A percentile compares a stretch with the other conserved stretches of the same genome.
Conservation (phyloP, 2,329 filamentous ascomycete species). For the Arthrobotrys sinensis region DNA sequence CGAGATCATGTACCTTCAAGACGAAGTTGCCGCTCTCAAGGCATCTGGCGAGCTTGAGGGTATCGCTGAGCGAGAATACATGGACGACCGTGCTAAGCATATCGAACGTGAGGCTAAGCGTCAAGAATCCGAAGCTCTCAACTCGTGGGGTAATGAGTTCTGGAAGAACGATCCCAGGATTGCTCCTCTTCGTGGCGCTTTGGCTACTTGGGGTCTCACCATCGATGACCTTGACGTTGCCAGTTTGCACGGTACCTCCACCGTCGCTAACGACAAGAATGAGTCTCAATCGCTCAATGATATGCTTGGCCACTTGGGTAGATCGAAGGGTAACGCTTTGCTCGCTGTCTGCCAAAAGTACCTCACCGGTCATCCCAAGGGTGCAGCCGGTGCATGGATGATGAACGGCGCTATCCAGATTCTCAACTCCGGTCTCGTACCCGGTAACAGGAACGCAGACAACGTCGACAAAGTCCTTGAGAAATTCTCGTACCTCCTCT, state of each 20-base stretch:
- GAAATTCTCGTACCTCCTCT: conserved; percentile 97
- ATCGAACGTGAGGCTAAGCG: conserved; percentile 89
- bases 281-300: conserved; percentile 97
- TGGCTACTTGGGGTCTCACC: conserved; percentile 97
- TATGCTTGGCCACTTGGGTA: conserved; percentile 93
- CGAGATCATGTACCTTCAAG: conserved; percentile 91
- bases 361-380: conserved; percentile 98
- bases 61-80: conserved; percentile 87
- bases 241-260: conserved; percentile 99
- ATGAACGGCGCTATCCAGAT: conserved; percentile 98
- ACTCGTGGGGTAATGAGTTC: conserved; percentile 97
- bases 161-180: conserved; percentile 97
- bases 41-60: conserved; percentile 75
- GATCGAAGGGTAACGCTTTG: conserved; percentile 95
- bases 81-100: conserved; percentile 85
- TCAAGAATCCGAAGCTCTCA: conserved; percentile 92
- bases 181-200: conserved; percentile 92
- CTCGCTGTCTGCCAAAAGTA: conserved; percentile 99
- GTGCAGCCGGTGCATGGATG: conserved; percentile 99
- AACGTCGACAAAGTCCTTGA: conserved; percentile 97
- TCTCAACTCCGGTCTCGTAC: conserved; percentile 91
- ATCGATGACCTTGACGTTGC: conserved; percentile 95
- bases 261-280: conserved; percentile 99
- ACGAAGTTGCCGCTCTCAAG: conserved; percentile 93
- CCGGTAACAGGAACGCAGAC: conserved; percentile 97